phyloP scores from a whole-genome alignment of 1,284 basidiomycete species.

The Phaffia rhodozyma region DNA sequence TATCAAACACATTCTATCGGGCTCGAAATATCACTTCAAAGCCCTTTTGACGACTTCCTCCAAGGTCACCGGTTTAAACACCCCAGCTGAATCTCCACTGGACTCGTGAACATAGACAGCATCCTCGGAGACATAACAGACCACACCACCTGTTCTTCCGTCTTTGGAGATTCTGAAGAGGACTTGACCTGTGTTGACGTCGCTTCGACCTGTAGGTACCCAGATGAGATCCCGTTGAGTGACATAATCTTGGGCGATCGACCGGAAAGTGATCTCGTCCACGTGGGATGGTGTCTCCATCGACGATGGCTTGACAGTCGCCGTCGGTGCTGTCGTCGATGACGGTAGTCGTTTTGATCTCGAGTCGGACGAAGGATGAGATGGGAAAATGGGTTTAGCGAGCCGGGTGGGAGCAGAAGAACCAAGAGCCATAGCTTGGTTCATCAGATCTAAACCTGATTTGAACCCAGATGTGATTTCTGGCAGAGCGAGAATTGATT shows the following conservation, averaged over 20 bases:
- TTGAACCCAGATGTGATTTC: conserved; percentile 68
- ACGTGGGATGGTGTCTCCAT: conserved; percentile 21
- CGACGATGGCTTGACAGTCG: conserved; percentile 17
- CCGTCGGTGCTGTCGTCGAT: conserved; percentile 5
- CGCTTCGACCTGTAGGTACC: conserved; percentile 67
- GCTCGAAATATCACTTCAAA: too few relatives aligned
- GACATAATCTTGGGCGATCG: conserved; percentile 77
- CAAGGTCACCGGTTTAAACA: conserved; percentile 30
- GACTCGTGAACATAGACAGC: conserved; percentile 49
- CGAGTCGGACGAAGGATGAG: conserved; percentile 22
- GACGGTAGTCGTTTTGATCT: background rate
- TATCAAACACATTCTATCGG: too few relatives aligned
- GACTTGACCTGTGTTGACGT: conserved; percentile 70
- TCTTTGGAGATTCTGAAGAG: conserved; percentile 67
- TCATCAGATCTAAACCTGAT: conserved; percentile 78
- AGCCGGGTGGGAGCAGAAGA: conserved; percentile 54
- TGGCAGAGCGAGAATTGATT: conserved; percentile 49
- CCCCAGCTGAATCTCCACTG: conserved; percentile 23
- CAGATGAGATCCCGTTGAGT: conserved; percentile 75
- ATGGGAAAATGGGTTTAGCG: conserved; percentile 47
- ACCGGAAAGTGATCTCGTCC: conserved; percentile 72
- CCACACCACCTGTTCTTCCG: conserved; percentile 68
- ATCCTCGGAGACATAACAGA: conserved; percentile 74
- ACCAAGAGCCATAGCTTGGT: conserved; percentile 75
- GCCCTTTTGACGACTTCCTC: conserved; percentile 35